A percentile compares a stretch with the other conserved stretches of the same genome.
phyloP scores from a whole-genome alignment of 108 stramenopile genomes.

The Nitzschia palea region DNA sequence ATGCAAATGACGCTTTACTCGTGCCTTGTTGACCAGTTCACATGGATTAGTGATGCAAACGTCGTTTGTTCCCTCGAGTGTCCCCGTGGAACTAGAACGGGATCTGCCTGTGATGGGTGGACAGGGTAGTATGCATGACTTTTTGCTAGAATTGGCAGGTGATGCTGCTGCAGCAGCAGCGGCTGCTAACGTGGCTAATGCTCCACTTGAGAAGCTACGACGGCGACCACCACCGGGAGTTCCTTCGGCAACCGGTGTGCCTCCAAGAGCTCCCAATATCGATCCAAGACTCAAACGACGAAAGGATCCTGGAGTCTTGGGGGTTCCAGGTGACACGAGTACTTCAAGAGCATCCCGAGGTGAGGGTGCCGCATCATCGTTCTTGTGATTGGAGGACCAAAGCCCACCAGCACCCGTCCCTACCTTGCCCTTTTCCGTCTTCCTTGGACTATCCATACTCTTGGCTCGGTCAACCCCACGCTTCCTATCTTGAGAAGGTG shows the following conservation, averaged over 20 bases:
- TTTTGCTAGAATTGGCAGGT: no score
- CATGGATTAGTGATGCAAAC: neutral
- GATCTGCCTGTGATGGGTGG: no score
- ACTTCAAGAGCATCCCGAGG: no score
- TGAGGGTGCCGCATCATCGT: no score
- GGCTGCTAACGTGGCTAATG: no score
- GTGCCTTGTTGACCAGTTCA: constrained; percentile 10
- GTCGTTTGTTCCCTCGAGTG: no score
- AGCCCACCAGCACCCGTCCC: neutral
- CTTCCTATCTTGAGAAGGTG: neutral
- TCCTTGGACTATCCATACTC: neutral
- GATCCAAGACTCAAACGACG: neutral
- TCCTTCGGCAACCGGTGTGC: neutral
- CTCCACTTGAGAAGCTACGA: no score
- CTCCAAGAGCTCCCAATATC: neutral
- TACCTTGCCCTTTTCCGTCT: neutral
- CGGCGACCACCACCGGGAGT: no score
- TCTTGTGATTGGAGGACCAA: neutral
- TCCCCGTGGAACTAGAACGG: no score
- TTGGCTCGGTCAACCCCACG: constrained; percentile 11
- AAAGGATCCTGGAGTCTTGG: neutral
- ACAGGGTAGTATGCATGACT: no score
- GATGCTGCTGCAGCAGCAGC: no score
- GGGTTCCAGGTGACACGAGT: neutral
- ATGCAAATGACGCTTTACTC: neutral